These are phyloP conservation scores for Epicoccum nigrum DNA, from an alignment of 2,329 filamentous ascomycete species.

Conservation along the genomic window DNA sequence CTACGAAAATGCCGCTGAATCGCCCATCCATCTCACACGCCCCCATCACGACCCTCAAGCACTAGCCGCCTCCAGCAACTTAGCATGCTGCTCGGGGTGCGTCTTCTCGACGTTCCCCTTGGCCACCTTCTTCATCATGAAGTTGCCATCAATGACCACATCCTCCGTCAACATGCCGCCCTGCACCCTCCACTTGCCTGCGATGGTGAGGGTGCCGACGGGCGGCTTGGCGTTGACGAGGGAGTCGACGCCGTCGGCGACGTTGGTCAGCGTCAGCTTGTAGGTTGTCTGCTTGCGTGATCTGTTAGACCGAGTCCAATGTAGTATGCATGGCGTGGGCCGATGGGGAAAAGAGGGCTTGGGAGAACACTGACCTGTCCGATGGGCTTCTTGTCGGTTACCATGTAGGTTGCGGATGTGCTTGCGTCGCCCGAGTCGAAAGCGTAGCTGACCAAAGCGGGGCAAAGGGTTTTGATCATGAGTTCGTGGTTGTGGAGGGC, in stretches of 20 bases:
- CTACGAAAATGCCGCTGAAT: background rate
- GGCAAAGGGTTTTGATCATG: constrained; percentile 49
- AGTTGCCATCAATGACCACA: constrained; percentile 51
- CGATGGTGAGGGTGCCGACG: constrained; percentile 47
- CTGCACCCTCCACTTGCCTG: constrained; percentile 47
- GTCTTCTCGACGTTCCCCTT: constrained; percentile 51
- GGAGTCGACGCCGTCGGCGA: constrained; percentile 41
- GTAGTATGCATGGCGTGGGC: background rate
- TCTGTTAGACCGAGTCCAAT: background rate
- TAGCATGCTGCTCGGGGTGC: constrained; percentile 46
- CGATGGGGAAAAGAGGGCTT: background rate
- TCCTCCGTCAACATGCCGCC: constrained; percentile 44
- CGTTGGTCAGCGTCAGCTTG: constrained; percentile 50
- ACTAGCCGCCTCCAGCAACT: constrained; percentile 40
- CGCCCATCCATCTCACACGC: background rate
- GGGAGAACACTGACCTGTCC: constrained; percentile 37
- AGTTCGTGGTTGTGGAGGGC: constrained; percentile 49
- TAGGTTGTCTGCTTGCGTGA: constrained; percentile 43
- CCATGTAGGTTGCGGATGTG: constrained; percentile 40
- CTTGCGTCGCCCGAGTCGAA: constrained; percentile 42
- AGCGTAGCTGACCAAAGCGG: constrained; percentile 41
- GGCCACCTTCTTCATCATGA: constrained; percentile 52
- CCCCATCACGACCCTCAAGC: background rate
- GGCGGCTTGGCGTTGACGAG: constrained; percentile 50
- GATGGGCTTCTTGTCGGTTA: constrained; percentile 50